Evolutionary conservation across 768 basidiomycete genomes (phyloP).

Genomic region (Agaricus blazei): DNA sequence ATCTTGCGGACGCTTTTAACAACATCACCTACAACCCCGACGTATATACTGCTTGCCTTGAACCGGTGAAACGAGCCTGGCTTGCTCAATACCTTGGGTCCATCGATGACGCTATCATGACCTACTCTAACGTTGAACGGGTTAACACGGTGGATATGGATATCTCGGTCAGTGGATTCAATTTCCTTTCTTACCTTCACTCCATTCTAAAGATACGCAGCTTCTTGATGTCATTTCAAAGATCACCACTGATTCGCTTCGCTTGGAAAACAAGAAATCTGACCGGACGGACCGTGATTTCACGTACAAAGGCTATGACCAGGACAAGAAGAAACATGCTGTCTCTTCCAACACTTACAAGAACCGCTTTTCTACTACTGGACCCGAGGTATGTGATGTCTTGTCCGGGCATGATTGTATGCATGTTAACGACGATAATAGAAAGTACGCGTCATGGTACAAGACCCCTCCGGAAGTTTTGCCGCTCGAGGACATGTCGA

Average conservation of each 20-base stretch:
- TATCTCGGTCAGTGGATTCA: conserved; percentile 25
- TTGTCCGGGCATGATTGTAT: not conserved
- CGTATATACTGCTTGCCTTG: conserved; percentile 23
- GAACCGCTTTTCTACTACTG: conserved; percentile 17
- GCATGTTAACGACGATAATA: conserved; percentile 7
- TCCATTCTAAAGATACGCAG: not conserved
- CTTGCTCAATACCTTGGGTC: conserved; percentile 40
- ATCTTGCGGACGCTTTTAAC: conserved; percentile 31
- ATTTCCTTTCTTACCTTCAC: not conserved
- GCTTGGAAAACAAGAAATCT: conserved; percentile 46
- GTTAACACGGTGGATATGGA: conserved; percentile 39
- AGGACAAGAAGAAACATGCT: conserved; percentile 15
- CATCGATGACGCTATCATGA: conserved; percentile 35
- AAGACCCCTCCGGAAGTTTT: conserved; percentile 28
- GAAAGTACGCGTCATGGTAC: conserved; percentile 24
- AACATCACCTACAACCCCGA: conserved; percentile 30
- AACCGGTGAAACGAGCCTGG: conserved; percentile 44
- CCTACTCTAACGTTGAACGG: conserved; percentile 34
- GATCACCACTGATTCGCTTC: conserved; percentile 37
- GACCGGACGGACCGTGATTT: conserved; percentile 37
- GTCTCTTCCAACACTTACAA: conserved; percentile 34
- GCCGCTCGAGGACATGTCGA: conserved; percentile 35
- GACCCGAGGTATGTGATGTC: conserved; percentile 29
- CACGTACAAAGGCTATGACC: conserved; percentile 10
- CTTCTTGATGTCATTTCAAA: conserved; percentile 39